A percentile compares a stretch with the other conserved stretches of the same genome.
Evolutionary conservation across 768 basidiomycete genomes (phyloP).

Genomic region (Melanogaster broomeanus): DNA sequence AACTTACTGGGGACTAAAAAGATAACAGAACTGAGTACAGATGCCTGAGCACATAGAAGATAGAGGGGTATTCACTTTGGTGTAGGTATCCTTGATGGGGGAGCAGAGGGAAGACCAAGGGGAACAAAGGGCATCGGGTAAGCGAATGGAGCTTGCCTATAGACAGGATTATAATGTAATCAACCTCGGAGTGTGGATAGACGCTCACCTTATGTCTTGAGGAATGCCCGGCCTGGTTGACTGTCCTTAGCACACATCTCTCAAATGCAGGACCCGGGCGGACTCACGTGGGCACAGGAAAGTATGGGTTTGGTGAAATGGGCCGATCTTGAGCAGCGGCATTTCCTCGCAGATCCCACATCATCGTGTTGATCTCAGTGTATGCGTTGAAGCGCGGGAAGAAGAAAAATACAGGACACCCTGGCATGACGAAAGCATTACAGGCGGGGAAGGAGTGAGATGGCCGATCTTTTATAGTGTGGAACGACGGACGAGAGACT

Average conservation of each 20-base stretch:
- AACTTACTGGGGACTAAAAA: constrained; percentile 31
- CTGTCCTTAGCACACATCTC: not conserved
- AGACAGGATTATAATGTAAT: not conserved
- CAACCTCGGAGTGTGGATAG: not conserved
- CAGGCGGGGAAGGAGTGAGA: constrained; percentile 2
- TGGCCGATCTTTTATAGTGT: constrained; percentile 26
- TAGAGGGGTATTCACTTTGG: constrained; percentile 18
- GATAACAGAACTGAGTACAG: constrained; percentile 6
- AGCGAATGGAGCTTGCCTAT: constrained; percentile 16
- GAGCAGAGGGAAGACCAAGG: constrained; percentile 15
- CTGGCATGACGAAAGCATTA: constrained; percentile 24
- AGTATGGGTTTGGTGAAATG: constrained; percentile 12
- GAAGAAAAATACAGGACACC: constrained; percentile 30
- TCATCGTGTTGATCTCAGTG: constrained; percentile 30
- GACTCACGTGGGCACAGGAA: constrained; percentile 21
- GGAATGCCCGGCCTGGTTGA: constrained; percentile 10
- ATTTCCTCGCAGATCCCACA: constrained; percentile 29
- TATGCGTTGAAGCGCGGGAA: constrained; percentile 37
- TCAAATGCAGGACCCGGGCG: not conserved
- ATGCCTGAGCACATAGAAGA: not conserved
- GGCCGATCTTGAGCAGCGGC: constrained; percentile 10
- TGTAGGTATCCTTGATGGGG: constrained; percentile 15
- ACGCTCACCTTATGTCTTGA: constrained; percentile 15
- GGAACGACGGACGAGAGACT: constrained; percentile 7
- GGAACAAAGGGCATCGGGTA: constrained; percentile 20